Conservation (phyloP, 1,139 yeast genomes). For the Blastobotrys persicus region DNA sequence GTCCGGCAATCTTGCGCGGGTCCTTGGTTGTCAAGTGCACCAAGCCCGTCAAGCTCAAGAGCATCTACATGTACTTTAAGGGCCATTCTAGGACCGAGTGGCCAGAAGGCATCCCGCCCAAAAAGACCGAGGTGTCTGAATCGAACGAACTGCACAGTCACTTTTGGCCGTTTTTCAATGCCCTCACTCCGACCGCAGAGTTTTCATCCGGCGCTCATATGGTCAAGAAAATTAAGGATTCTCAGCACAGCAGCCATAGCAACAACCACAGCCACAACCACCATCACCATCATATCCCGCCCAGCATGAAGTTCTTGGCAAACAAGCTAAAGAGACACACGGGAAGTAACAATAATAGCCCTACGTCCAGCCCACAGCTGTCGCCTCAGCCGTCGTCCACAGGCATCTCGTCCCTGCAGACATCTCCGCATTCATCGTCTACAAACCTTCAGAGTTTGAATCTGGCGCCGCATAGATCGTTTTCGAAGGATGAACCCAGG, state of each 20-base stretch:
- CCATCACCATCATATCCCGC: neutral
- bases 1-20: conserved; percentile 85
- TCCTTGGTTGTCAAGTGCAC: conserved; percentile 66
- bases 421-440: conserved; percentile 3
- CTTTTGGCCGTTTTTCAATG: conserved; percentile 86
- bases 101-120: conserved; percentile 99
- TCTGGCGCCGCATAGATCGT: conserved; percentile 24
- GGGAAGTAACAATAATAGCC: neutral
- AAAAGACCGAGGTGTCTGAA: conserved; percentile 63
- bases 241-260: conserved; percentile 6
- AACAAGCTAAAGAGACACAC: neutral
- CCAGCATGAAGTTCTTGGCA: neutral
- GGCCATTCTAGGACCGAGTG: conserved; percentile 87
- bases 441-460: conserved; percentile 1
- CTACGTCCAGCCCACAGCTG: neutral
- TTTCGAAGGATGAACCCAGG: conserved; percentile 26
- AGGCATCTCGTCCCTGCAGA: conserved; percentile 2
- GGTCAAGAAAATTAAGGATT: conserved; percentile 51
- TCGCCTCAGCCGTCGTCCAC: neutral
- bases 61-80: conserved; percentile 61
- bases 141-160: conserved; percentile 66
- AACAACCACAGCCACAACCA: conserved; percentile 1
- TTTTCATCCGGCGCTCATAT: conserved; percentile 51
- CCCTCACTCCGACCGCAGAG: conserved; percentile 39
- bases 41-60: conserved; percentile 73